A percentile compares a stretch with the other conserved stretches of the same genome.
Evolutionary conservation across 2,329 filamentous ascomycete species (phyloP).

Genomic region (Trichoderma arundinaceum): DNA sequence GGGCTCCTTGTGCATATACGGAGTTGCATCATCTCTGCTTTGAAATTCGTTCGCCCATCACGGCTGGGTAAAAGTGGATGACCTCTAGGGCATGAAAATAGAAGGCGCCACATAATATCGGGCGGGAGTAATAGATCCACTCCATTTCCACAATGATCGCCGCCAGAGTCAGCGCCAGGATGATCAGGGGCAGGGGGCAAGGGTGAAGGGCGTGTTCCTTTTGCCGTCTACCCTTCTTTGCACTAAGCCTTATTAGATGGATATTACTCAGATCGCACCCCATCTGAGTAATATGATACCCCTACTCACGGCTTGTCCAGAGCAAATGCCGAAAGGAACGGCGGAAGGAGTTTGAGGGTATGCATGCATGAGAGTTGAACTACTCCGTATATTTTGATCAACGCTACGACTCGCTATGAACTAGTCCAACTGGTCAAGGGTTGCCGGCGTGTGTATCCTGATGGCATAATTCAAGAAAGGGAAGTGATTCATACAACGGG

Average conservation of each 20-base stretch:
- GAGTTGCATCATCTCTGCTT: neutral
- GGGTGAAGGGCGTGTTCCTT: neutral
- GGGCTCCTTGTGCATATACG: neutral
- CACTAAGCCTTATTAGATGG: neutral
- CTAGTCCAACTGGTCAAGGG: neutral
- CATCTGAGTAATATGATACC: constrained; percentile 15
- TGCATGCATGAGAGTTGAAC: neutral
- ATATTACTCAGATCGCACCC: constrained; percentile 15
- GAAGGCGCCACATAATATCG: neutral
- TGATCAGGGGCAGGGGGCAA: neutral
- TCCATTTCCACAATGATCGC: constrained; percentile 4
- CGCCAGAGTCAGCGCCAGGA: neutral
- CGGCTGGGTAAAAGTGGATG: neutral
- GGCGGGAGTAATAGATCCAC: neutral
- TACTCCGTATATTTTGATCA: neutral
- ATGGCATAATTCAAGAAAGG: neutral
- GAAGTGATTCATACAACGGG: neutral
- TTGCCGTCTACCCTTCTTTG: neutral
- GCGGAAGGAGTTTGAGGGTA: neutral
- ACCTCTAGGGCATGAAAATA: neutral
- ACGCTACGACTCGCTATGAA: neutral
- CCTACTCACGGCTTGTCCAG: neutral
- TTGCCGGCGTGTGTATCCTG: neutral
- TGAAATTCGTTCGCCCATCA: neutral
- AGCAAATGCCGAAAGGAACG: neutral